Evolutionary conservation across 1,284 basidiomycete genomes (phyloP), one percentile per base, ranked within the genome.

Genomic region (Austroboletus niveus): DNA sequence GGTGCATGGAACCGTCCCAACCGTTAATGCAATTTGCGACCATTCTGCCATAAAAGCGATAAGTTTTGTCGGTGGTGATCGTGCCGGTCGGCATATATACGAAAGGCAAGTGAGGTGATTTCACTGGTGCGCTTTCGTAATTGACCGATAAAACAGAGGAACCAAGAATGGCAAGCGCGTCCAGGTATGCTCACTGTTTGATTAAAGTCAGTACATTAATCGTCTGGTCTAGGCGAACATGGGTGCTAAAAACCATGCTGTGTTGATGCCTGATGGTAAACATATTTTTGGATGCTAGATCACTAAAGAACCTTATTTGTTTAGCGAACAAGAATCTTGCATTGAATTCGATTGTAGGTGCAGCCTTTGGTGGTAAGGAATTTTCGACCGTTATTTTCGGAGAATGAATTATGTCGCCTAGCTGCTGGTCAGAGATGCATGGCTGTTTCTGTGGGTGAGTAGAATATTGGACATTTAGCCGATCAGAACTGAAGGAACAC

Each of bases 351-450:
- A 85, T 98, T 52, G 78, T 94, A 42, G 96, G 96, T 42, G 95
- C 96, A 38, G 95, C 95, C 2, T 98, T 98, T 63, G 96, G 96
- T 54, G 87, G 87, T 89, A 63, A 53, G 76, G 55, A n/a, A 24
- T 34, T 35, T 51, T 42, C 42, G 5, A 36, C 31, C 34, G 12
- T 49, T 9, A 11, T 46, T 64, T 49, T 70, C 75, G 45, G 65
- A 71, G 65, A 70, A 75, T 69, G 61, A 74, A 49, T 72, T 72
- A 15, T 56, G 75, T 76, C 65, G 69, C 66, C 74, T 51, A 81
- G 96, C 96, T 58, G 96, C 96, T 36, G 96, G 96, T 22, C 96
- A 99, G 70, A 83, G 96, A 49, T 98, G 95, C 75, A 96, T 96
- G 93, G 93, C 93, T 8, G 76, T 94, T 41, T 95, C 93, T 12